Evolutionary conservation across 176 grass and related monocot genomes (phyloP), one percentile per base, ranked within the genome.

Genomic region (Dactylis glomerata): DNA sequence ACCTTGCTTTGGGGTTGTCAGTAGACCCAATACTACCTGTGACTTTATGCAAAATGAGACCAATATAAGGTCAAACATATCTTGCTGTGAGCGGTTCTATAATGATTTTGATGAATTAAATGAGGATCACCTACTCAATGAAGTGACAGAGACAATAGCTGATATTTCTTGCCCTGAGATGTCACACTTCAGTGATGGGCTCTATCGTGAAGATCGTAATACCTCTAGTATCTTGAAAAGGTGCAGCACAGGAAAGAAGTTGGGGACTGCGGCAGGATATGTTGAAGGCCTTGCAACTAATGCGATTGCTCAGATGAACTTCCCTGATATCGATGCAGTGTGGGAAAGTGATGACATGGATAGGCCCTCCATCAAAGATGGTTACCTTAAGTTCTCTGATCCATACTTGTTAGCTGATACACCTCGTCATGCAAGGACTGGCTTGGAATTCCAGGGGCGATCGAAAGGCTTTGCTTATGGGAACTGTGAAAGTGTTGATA

Each of bases 1-100:
- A 84, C 58, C 73, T 88, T 88, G 78, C 56, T 74, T 75, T 10
- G 51, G 28, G 51, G n/a, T 31, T 85, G 65, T 80, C 75, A 84
- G 33, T 79, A 93, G 76, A 75, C 73, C 54, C 70, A 70, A 83
- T 68, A 37, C 80, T 68, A 83, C 42, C 32, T 73, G 58, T 57
- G 78, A 82, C 78, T 86, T 82, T 40, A 31, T 87, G 78, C 72
- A 87, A 77, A 87, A 85, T 68, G 55, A 91, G 86, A 81, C 75
- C 33, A 73, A 36, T 78, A 52, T 66, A 36, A 77, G 87, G 26
- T 12, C 34, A 83, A 74, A 49, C 59, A 62, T 23, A 52, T 83
- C 86, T 68, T 27, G 72, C 73, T 58, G 56, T 77, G 83, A 68
- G 84, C 85, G 67, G 59, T 85, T 76, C 52, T 78, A 63, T 85